A percentile compares a stretch with the other conserved stretches of the same genome.
phyloP scores from a whole-genome alignment of 2,329 filamentous ascomycete genomes.

The Fusarium acutatum region DNA sequence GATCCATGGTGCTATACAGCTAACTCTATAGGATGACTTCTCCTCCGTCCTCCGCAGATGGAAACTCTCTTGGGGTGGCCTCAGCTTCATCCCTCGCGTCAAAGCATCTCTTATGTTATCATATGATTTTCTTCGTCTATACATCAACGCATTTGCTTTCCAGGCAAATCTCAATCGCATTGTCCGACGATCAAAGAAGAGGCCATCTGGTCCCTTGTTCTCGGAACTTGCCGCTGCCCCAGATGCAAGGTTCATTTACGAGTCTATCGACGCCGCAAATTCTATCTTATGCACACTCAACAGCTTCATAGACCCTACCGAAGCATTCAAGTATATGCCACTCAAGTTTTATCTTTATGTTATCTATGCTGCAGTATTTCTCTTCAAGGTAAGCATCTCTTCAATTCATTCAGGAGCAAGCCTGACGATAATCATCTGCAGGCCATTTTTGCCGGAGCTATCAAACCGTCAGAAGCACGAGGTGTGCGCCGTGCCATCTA shows the following conservation, averaged over 20 bases:
- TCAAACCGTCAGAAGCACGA: slow-evolving; percentile 62
- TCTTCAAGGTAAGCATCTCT: slow-evolving; percentile 64
- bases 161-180: slow-evolving; percentile 70
- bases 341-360: slow-evolving; percentile 69
- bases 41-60: slow-evolving; percentile 73
- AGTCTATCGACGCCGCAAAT: slow-evolving; percentile 71
- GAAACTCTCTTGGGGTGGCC: slow-evolving; percentile 74
- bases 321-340: slow-evolving; percentile 70
- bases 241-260: slow-evolving; percentile 73
- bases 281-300: slow-evolving; percentile 68
- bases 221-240: slow-evolving; percentile 66
- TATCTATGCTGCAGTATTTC: slow-evolving; percentile 71
- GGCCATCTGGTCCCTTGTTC: slow-evolving; percentile 52
- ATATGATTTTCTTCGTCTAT: slow-evolving; percentile 76
- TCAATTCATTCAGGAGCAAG: accelerated
- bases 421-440: neutral
- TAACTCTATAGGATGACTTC: slow-evolving; percentile 65
- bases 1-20: too few species aligned
- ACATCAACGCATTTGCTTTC: slow-evolving; percentile 80
- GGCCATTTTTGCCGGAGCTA: slow-evolving; percentile 58
- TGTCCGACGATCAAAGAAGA: slow-evolving; percentile 45
- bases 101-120: slow-evolving; percentile 74
- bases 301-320: slow-evolving; percentile 65
- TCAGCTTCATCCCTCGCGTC: slow-evolving; percentile 71
- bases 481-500: slow-evolving; percentile 65